Conservation (phyloP, 495 filamentous ascomycete genomes). For the Hyaloscypha variabilis region DNA sequence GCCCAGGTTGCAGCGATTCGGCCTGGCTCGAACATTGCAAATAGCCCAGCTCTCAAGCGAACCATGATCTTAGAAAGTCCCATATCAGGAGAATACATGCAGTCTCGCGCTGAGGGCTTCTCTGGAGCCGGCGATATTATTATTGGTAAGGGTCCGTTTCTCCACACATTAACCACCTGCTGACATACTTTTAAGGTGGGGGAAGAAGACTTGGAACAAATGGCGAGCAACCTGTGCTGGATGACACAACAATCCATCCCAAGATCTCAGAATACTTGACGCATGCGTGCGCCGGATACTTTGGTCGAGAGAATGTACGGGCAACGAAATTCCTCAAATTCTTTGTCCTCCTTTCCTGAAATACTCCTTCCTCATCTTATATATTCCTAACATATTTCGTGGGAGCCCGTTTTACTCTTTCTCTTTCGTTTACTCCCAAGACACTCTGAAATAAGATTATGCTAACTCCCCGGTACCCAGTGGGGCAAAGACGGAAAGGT, state of each 20-base stretch:
- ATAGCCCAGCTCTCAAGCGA: slow-evolving; percentile 35
- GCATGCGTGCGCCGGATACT: slow-evolving; percentile 48
- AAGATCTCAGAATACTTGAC: slow-evolving; percentile 53
- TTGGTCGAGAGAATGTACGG: slow-evolving; percentile 49
- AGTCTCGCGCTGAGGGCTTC: slow-evolving; percentile 44
- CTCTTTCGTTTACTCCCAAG: no score
- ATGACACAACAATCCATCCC: slow-evolving; percentile 59
- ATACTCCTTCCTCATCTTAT: no score
- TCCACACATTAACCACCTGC: background rate
- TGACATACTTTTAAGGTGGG: slow-evolving; percentile 11
- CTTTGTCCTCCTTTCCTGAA: no score
- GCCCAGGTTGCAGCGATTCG: slow-evolving; percentile 61
- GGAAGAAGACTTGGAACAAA: slow-evolving; percentile 40
- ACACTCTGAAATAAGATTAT: no score
- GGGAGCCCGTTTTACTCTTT: no score
- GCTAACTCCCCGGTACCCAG: no score
- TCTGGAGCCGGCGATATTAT: slow-evolving; percentile 14
- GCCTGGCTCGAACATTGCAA: slow-evolving; percentile 47
- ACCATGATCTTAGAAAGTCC: slow-evolving; percentile 34
- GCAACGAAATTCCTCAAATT: no score
- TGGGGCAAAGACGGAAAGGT: slow-evolving; percentile 61
- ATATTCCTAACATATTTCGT: no score
- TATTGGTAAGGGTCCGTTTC: background rate
- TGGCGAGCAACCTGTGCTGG: slow-evolving; percentile 50
- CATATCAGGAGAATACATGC: slow-evolving; percentile 71